Evolutionary conservation across 192 early-diverging fungal species (phyloP).

Genomic region (Dispira simplex): DNA sequence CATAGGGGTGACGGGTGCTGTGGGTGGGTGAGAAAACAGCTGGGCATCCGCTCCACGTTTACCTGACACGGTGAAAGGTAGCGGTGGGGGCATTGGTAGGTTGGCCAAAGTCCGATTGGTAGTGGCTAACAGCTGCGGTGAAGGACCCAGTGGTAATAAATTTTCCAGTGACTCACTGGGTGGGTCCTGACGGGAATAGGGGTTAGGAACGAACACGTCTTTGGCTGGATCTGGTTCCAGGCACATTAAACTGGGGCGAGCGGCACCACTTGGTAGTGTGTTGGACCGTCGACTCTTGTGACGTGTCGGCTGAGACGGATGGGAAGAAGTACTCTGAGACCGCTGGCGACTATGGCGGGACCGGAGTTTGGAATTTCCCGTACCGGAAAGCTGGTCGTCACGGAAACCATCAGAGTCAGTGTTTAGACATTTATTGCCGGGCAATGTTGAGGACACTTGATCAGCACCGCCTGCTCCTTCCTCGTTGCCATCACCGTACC

Average conservation of each 20-base stretch:
- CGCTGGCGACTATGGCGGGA: not conserved
- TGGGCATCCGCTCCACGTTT: not conserved
- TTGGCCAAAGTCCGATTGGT: not conserved
- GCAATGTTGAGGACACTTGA: too few species aligned
- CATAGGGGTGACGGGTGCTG: too few species aligned
- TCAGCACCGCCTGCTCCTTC: too few species aligned
- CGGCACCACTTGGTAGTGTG: not conserved
- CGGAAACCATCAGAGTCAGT: not conserved
- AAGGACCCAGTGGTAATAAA: not conserved
- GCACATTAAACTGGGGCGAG: not conserved
- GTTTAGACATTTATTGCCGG: not conserved
- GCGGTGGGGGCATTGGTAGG: not conserved
- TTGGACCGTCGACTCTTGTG: conserved; percentile 7
- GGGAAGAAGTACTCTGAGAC: not conserved
- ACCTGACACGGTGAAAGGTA: not conserved
- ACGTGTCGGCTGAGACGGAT: not conserved
- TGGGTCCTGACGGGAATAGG: not conserved
- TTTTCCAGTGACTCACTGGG: not conserved
- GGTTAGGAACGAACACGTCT: not conserved
- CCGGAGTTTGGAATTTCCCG: not conserved
- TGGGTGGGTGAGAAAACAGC: too few species aligned
- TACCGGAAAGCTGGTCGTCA: not conserved
- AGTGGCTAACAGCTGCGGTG: not conserved
- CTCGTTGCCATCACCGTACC: not conserved
- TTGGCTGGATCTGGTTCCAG: conserved; percentile 1